phyloP scores from a whole-genome alignment of 768 basidiomycete species.

The Kwoniella bestiolae region DNA sequence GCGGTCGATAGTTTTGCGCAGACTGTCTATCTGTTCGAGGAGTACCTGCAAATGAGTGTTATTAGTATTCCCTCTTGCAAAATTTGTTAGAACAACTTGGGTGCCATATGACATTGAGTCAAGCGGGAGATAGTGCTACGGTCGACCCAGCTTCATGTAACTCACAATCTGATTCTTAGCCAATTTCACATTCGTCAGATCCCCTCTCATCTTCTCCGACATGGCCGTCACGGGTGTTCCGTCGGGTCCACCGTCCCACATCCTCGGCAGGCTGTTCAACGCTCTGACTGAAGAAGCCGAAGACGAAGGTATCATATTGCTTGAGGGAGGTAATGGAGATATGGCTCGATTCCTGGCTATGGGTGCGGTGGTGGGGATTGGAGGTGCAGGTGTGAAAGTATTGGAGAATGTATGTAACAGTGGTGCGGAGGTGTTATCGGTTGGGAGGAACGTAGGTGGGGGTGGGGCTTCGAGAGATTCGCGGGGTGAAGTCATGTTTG shows the following conservation, averaged over 20 bases:
- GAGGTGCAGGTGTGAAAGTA: conserved; percentile 10
- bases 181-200: conserved; percentile 54
- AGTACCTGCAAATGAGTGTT: conserved; percentile 30
- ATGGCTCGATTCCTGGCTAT: conserved; percentile 4
- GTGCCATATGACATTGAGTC: too few species aligned
- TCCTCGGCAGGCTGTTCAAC: conserved; percentile 19
- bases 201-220: conserved; percentile 25
- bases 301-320: conserved; percentile 17
- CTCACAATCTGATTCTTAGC: conserved; percentile 54
- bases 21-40: conserved; percentile 48
- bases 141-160: too few species aligned
- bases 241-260: conserved; percentile 38
- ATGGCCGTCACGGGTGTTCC: neutral
- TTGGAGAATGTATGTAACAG: conserved; percentile 23
- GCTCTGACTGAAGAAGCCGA: conserved; percentile 16
- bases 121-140: too few species aligned
- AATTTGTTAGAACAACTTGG: too few species aligned
- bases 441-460: conserved; percentile 11
- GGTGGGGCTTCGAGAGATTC: conserved; percentile 21
- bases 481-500: conserved; percentile 14
- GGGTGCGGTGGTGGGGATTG: neutral
- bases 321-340: conserved; percentile 17
- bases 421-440: conserved; percentile 11
- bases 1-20: conserved; percentile 51
- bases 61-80: neutral